phyloP scores from a whole-genome alignment of 345 rosid genomes.

The Clarkia xantiana region DNA sequence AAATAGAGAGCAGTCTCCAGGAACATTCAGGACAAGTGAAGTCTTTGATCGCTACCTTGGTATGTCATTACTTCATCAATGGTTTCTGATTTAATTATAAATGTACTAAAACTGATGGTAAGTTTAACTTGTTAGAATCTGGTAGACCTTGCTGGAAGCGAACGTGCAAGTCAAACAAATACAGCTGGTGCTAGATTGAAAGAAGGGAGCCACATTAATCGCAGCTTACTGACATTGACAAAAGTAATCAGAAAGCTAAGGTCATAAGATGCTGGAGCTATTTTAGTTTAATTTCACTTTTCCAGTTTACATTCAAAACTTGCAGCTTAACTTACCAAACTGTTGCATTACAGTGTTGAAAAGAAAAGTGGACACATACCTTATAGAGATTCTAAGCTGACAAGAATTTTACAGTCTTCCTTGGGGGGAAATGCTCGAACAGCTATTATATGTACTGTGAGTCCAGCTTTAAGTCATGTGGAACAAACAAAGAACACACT shows the following conservation, averaged over 20 bases:
- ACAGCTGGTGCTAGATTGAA: slow-evolving; percentile 70
- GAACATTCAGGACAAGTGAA: slow-evolving; percentile 65
- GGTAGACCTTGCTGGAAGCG: slow-evolving; percentile 98
- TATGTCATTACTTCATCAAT: slow-evolving; percentile 16
- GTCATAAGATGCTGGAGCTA: slow-evolving; percentile 21
- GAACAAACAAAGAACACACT: slow-evolving; percentile 88
- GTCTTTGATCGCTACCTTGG: slow-evolving; percentile 85
- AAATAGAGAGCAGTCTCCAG: slow-evolving; percentile 71
- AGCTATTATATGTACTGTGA: slow-evolving; percentile 85
- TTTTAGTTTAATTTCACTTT: not conserved
- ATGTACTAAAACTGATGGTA: slow-evolving; percentile 2
- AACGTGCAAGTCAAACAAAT: slow-evolving; percentile 79
- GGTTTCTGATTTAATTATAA: slow-evolving; percentile 5
- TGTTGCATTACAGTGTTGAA: slow-evolving; percentile 53
- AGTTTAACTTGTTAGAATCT: slow-evolving; percentile 51
- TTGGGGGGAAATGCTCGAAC: slow-evolving; percentile 98
- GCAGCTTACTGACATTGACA: slow-evolving; percentile 83
- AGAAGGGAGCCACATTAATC: slow-evolving; percentile 93
- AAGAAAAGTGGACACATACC: slow-evolving; percentile 59
- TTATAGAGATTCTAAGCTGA: slow-evolving; percentile 92
- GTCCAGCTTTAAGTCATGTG: slow-evolving; percentile 87
- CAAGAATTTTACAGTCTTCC: slow-evolving; percentile 85
- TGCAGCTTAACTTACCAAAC: slow-evolving; percentile 4
- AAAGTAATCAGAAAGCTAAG: slow-evolving; percentile 93
- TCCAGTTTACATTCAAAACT: not conserved